Conservation (phyloP, 1,284 basidiomycete species). For the Ustilago vetiveriae region DNA sequence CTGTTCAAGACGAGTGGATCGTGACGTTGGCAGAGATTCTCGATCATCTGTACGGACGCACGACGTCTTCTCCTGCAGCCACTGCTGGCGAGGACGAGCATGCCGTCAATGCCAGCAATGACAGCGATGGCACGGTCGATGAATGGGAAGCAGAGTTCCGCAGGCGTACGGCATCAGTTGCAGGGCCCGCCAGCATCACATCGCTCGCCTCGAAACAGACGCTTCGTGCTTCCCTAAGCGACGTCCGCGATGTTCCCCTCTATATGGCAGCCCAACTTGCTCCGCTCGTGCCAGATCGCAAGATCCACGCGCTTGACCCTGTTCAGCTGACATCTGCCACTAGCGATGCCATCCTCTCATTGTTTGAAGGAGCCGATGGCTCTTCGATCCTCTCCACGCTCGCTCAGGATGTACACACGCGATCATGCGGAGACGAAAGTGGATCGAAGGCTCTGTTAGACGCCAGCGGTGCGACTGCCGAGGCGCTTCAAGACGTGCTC, state of each 20-base stretch:
- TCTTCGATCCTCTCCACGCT: constrained; percentile 28
- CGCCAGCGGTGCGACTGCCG: constrained; percentile 10
- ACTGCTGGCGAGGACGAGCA: not conserved
- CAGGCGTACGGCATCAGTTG: constrained; percentile 34
- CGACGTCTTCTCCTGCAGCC: not conserved
- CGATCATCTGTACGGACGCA: constrained; percentile 30
- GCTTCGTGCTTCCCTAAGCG: constrained; percentile 10
- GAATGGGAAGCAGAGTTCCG: constrained; percentile 57
- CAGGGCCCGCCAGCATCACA: constrained; percentile 36
- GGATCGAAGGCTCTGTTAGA: constrained; percentile 3
- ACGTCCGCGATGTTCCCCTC: constrained; percentile 43
- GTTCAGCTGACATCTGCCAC: constrained; percentile 39
- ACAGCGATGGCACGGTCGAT: constrained; percentile 18
- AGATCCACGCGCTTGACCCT: constrained; percentile 41
- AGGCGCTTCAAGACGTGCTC: constrained; percentile 7
- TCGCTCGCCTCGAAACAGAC: constrained; percentile 21
- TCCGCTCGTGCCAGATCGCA: constrained; percentile 43
- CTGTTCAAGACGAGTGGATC: constrained; percentile 55
- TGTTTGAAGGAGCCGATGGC: constrained; percentile 38
- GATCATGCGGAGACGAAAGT: not conserved
- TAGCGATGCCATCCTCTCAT: constrained; percentile 44
- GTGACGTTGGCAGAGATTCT: constrained; percentile 54
- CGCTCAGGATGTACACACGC: constrained; percentile 15
- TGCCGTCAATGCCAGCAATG: not conserved
- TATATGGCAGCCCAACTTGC: constrained; percentile 52